These are phyloP conservation scores for Phlebiopsis gigantea DNA, from an alignment of 768 basidiomycete species.

Conservation along the genomic window DNA sequence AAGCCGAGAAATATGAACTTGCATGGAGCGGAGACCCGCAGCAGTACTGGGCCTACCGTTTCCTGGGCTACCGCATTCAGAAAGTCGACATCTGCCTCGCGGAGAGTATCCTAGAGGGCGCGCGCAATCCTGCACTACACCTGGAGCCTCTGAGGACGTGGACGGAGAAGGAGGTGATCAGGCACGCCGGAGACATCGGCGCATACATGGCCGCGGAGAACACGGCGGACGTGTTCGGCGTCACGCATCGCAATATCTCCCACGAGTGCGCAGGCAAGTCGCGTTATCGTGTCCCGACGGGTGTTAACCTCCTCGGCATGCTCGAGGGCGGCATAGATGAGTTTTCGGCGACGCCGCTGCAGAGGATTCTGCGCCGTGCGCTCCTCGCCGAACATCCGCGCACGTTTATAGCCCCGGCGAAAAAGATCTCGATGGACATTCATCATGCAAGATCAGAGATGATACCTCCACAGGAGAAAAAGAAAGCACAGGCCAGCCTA, in stretches of 20 bases:
- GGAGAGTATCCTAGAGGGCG: constrained; percentile 13
- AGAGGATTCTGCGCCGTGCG: constrained; percentile 8
- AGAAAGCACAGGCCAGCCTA: too few species aligned
- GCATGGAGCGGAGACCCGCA: background rate
- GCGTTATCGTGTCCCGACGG: background rate
- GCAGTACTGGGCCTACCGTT: constrained; percentile 19
- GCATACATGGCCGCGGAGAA: background rate
- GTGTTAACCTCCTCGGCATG: background rate
- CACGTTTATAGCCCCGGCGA: background rate
- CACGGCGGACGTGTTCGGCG: background rate
- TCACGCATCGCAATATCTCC: background rate
- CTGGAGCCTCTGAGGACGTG: background rate
- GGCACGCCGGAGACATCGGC: background rate
- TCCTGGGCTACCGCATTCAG: constrained; percentile 16
- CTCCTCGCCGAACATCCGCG: background rate
- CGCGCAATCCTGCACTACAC: background rate
- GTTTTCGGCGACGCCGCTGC: background rate
- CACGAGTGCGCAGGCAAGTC: background rate
- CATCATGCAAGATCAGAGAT: constrained; percentile 1
- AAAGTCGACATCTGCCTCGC: constrained; percentile 12
- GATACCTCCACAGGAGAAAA: too few species aligned
- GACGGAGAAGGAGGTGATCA: background rate
- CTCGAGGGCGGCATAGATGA: background rate
- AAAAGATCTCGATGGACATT: background rate
- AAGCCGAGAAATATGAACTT: constrained; percentile 1